Conservation (phyloP, 192 early-diverging fungal species). For the Glomus cerebriforme region DNA sequence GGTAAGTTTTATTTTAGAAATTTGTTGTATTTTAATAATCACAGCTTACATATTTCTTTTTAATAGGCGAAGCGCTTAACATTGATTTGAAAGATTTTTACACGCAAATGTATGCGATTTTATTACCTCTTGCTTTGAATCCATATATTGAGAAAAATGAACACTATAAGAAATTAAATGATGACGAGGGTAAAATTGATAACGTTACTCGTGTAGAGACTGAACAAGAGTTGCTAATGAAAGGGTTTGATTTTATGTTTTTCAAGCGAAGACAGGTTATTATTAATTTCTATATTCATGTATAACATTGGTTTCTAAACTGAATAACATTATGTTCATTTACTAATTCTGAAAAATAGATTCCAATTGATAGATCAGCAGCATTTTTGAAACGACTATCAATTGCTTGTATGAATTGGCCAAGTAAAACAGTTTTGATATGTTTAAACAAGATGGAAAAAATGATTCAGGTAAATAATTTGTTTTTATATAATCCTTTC, state of each 20-base stretch:
- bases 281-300: background rate
- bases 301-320: background rate
- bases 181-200: conserved; percentile 28
- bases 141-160: conserved; percentile 61
- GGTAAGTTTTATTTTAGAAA: conserved; percentile 44
- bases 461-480: conserved; percentile 55
- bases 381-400: conserved; percentile 87
- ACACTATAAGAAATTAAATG: conserved; percentile 34
- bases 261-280: conserved; percentile 65
- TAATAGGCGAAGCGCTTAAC: conserved; percentile 80
- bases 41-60: background rate
- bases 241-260: conserved; percentile 86
- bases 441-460: conserved; percentile 68
- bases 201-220: conserved; percentile 57
- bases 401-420: conserved; percentile 71
- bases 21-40: no score
- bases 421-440: conserved; percentile 67
- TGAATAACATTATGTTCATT: background rate
- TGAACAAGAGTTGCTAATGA: conserved; percentile 80
- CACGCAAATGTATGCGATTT: conserved; percentile 75
- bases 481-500: background rate
- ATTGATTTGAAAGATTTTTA: conserved; percentile 94
- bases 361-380: conserved; percentile 80
- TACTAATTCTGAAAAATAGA: conserved; percentile 42
- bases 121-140: conserved; percentile 69